Evolutionary conservation across 495 filamentous ascomycete species (phyloP).

Genomic region (Barbatosphaeria neglecta): DNA sequence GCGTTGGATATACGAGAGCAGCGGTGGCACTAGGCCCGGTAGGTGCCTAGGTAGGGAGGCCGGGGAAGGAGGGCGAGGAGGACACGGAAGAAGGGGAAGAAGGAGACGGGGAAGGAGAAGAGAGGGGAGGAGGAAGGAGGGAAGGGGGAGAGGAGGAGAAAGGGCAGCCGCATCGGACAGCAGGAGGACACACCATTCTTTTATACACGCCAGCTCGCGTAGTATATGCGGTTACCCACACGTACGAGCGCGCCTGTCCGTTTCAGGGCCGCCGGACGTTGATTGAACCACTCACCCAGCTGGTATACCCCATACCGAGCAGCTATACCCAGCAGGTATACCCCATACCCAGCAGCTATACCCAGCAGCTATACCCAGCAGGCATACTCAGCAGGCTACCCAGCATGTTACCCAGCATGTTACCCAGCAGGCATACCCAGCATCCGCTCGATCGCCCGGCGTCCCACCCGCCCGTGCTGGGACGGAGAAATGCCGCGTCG

Average conservation of each 20-base stretch:
- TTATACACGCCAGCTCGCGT: no score
- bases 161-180: not conserved
- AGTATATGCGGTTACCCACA: no score
- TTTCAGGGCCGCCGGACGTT: not conserved
- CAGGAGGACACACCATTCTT: not conserved
- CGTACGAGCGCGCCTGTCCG: not conserved
- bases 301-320: slow-evolving; percentile 1
- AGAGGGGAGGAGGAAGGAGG: not conserved
- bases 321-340: slow-evolving; percentile 13
- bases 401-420: no score
- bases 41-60: no score
- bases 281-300: not conserved
- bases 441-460: no score
- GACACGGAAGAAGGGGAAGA: not conserved
- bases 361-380: slow-evolving; percentile 16
- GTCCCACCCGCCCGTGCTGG: no score
- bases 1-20: no score
- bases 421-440: no score
- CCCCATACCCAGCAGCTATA: no score
- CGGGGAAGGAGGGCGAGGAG: no score
- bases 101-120: not conserved
- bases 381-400: not conserved
- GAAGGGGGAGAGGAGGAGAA: slow-evolving; percentile 2
- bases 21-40: no score
- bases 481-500: slow-evolving; percentile 36